These are phyloP conservation scores for Trichoderma koningiopsis DNA, from an alignment of 2,329 filamentous ascomycete species.

Conservation along the genomic window DNA sequence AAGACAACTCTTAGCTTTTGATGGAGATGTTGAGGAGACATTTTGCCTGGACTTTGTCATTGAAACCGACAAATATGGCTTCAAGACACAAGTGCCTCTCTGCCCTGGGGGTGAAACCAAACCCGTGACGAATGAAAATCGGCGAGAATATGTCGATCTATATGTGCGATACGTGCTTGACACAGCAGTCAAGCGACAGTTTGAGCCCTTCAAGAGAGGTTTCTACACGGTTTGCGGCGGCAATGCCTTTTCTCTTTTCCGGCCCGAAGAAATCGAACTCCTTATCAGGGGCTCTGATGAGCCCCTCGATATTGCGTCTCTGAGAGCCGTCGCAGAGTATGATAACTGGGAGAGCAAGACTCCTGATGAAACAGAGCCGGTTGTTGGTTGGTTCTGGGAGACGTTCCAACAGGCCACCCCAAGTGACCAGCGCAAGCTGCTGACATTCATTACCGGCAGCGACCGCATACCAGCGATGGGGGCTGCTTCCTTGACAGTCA, in stretches of 20 bases:
- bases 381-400: constrained; percentile 87
- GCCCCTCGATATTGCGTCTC: constrained; percentile 72
- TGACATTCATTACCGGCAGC: constrained; percentile 87
- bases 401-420: constrained; percentile 68
- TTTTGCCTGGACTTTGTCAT: constrained; percentile 84
- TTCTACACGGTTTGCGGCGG: constrained; percentile 92
- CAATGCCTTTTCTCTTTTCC: constrained; percentile 83
- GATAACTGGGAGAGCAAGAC: constrained; percentile 71
- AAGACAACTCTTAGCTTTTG: constrained; percentile 74
- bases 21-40: constrained; percentile 77
- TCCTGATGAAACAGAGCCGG: constrained; percentile 62
- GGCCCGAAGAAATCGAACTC: constrained; percentile 88
- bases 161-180: constrained; percentile 83
- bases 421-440: constrained; percentile 71
- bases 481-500: constrained; percentile 75
- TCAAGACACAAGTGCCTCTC: constrained; percentile 66
- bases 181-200: constrained; percentile 75
- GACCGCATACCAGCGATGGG: constrained; percentile 90
- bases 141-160: constrained; percentile 81
- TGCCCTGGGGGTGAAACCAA: constrained; percentile 72
- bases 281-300: constrained; percentile 85
- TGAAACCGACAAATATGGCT: constrained; percentile 76
- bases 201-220: constrained; percentile 90
- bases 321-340: constrained; percentile 77
- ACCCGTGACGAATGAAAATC: constrained; percentile 80